Base-by-base conservation (phyloP, 2,329 filamentous ascomycete genomes). In the Venturia nashicola region DNA sequence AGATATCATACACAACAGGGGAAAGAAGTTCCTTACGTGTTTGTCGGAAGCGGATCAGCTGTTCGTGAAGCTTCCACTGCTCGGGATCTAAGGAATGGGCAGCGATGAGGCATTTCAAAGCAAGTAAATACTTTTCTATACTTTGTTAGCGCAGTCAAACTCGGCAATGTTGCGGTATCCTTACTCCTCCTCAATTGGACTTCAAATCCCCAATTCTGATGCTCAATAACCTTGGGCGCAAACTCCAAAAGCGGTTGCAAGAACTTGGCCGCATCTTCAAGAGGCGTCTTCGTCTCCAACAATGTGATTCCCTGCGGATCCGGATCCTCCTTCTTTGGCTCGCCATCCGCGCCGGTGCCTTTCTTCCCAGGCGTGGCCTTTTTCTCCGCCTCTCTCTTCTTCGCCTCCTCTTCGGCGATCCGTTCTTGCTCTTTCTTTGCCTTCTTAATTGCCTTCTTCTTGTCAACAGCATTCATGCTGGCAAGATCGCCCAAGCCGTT, bases 371-470 rank as follows among this genome's bases (percentile, higher is more conserved):
- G 67, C 20, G 83, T 81, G 78, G 91, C 67, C 34, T 83, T 81
- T 78, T 91, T 93, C 74, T 95, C 91, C 7, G 91, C 90, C 68
- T 96, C 91, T 67, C 88, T 87, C 79, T 90, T 90, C 43, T 88
- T 86, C 23, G 85, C 84, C 71, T 86, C 90, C 68, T 91, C 90
- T 34, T 87, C 87, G 48, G 91, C 90, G 68, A 90, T 87, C 71
- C 90, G 76, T 62, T 75, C 71, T 48, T 73, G 85, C 70, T 93
- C 90, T 73, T 90, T 94, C 76, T 88, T 90, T 0, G 91, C 90
- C 78, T 96, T 96, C 79, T 96, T 96, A 36, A 88, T 82, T 0
- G 89, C 90, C 79, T 93, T 96, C 79, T 93, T 96, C 68, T 84
- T 85, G 69, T 93, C 90, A 23, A 84, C 79, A 1, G 85, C 76